Evolutionary conservation across 2,329 filamentous ascomycete genomes (phyloP).

Genomic region (Xylaria polymorpha): DNA sequence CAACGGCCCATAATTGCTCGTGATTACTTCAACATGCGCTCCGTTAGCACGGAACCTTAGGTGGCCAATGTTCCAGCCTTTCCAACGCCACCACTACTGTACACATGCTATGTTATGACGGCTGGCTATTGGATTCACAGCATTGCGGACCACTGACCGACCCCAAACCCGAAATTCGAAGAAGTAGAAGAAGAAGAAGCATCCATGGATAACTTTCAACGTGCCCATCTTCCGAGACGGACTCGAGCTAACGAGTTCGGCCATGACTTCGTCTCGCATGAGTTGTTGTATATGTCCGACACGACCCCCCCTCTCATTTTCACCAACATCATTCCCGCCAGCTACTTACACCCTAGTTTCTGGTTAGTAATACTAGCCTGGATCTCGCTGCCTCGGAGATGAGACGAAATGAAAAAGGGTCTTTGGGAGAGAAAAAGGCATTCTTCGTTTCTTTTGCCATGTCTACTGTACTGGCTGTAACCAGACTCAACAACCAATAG

Average conservation of each 20-base stretch:
- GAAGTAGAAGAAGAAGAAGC: background rate
- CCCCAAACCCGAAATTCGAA: background rate
- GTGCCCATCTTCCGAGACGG: background rate
- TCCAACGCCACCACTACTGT: background rate
- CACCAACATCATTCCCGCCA: constrained; percentile 13
- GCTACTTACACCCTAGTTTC: background rate
- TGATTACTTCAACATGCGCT: constrained; percentile 25
- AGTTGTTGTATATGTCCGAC: constrained; percentile 1
- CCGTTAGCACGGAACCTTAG: background rate
- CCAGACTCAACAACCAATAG: background rate
- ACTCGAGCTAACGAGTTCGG: background rate
- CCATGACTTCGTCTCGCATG: constrained; percentile 4
- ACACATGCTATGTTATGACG: background rate
- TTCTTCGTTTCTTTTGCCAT: background rate
- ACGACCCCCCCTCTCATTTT: constrained; percentile 6
- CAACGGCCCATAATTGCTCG: constrained; percentile 29
- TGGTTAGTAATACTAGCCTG: constrained; percentile 1
- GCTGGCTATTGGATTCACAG: background rate
- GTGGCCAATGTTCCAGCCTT: constrained; percentile 12
- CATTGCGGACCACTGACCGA: background rate
- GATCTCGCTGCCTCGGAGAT: constrained; percentile 26
- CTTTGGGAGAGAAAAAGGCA: background rate
- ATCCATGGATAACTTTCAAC: background rate
- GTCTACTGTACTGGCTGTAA: background rate
- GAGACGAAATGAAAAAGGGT: constrained; percentile 9